Evolutionary conservation across 768 basidiomycete species (phyloP).

Genomic region (Lepiota venenata): DNA sequence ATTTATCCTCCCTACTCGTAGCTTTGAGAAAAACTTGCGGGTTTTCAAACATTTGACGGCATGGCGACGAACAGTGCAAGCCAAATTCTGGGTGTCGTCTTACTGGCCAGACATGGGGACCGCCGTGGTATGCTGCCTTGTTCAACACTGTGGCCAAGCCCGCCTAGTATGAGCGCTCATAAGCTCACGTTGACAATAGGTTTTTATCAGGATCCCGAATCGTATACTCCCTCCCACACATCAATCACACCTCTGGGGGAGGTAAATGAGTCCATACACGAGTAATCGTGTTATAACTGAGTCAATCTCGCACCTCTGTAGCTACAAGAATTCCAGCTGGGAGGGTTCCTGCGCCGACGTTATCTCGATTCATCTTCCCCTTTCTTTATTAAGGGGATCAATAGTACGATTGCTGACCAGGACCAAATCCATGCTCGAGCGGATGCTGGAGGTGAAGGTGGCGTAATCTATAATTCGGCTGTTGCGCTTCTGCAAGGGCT

Average conservation of each 20-base stretch:
- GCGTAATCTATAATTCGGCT: slow-evolving; percentile 65
- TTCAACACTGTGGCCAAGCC: neutral
- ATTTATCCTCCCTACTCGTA: too few species aligned
- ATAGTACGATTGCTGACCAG: slow-evolving; percentile 30
- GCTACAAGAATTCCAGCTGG: slow-evolving; percentile 59
- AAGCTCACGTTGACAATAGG: slow-evolving; percentile 26
- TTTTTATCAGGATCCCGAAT: slow-evolving; percentile 61
- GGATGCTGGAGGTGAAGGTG: slow-evolving; percentile 67
- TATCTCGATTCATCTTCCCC: slow-evolving; percentile 56
- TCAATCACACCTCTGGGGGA: slow-evolving; percentile 67
- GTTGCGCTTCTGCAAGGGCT: slow-evolving; percentile 68
- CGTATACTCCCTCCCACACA: slow-evolving; percentile 54
- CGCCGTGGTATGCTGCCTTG: slow-evolving; percentile 35
- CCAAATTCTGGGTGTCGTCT: slow-evolving; percentile 50
- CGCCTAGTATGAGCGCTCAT: neutral
- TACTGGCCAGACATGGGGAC: slow-evolving; percentile 59
- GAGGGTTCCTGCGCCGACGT: slow-evolving; percentile 42
- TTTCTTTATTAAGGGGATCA: slow-evolving; percentile 46
- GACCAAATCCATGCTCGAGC: slow-evolving; percentile 47
- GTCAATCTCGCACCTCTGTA: slow-evolving; percentile 18
- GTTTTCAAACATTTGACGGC: neutral
- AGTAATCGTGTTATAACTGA: neutral
- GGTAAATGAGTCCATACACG: slow-evolving; percentile 31
- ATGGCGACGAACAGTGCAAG: slow-evolving; percentile 15
- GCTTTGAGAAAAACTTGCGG: neutral